phyloP scores from a whole-genome alignment of 169 alveolate genomes.

The Plasmodium gallinaceum region DNA sequence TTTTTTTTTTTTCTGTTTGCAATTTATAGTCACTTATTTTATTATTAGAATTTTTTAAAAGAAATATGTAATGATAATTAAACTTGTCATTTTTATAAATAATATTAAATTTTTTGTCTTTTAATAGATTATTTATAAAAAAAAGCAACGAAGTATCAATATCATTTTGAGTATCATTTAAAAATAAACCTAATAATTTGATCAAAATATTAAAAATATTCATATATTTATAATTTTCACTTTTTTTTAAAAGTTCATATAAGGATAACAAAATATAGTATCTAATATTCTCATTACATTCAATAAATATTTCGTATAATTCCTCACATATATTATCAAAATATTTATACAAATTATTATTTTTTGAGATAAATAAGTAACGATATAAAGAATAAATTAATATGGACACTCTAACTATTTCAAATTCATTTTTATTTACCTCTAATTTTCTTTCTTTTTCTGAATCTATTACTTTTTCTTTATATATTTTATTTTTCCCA shows the following conservation, averaged over 20 bases:
- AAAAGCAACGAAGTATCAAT: slow-evolving; percentile 13
- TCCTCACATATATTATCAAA: slow-evolving; percentile 39
- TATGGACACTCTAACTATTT: slow-evolving; percentile 35
- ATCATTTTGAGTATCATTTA: slow-evolving; percentile 35
- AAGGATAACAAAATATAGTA: slow-evolving; percentile 50
- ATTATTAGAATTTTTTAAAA: slow-evolving; percentile 18
- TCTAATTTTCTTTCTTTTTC: background rate
- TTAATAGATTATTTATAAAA: slow-evolving; percentile 55
- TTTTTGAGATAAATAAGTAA: slow-evolving; percentile 23
- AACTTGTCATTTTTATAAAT: slow-evolving; percentile 35
- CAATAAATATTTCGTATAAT: slow-evolving; percentile 32
- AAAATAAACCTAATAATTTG: slow-evolving; percentile 34
- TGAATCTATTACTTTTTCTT: slow-evolving; percentile 11
- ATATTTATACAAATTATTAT: slow-evolving; percentile 19
- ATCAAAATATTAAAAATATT: slow-evolving; percentile 31
- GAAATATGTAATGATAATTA: slow-evolving; percentile 28
- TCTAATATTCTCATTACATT: background rate
- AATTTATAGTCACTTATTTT: background rate
- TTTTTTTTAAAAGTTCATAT: slow-evolving; percentile 53
- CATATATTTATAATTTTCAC: slow-evolving; percentile 48
- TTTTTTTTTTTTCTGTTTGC: slow-evolving; percentile 1
- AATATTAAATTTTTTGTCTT: slow-evolving; percentile 18
- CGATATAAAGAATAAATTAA: slow-evolving; percentile 23
- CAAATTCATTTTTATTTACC: slow-evolving; percentile 14
- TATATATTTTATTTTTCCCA: slow-evolving; percentile 29